phyloP scores from a whole-genome alignment of 202 grass and related monocot species.

The Zoysia matrella region DNA sequence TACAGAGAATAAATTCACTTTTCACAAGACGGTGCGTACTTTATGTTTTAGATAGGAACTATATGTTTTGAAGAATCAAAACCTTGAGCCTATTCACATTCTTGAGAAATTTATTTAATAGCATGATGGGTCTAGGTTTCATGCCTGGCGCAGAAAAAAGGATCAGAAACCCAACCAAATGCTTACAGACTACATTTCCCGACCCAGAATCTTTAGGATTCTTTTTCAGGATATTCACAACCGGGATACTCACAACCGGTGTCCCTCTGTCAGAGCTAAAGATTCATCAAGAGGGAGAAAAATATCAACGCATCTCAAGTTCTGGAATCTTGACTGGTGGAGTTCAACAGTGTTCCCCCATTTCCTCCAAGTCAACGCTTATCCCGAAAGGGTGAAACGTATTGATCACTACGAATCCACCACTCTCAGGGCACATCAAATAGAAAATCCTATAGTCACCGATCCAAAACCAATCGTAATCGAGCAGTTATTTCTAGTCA shows the following conservation, averaged over 20 bases:
- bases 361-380: constrained; percentile 33
- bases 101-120: constrained; percentile 21
- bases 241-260: neutral
- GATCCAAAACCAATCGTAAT: neutral
- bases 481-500: neutral
- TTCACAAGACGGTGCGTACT: neutral
- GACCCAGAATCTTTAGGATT: neutral
- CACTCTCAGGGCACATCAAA: neutral
- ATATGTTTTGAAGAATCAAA: neutral
- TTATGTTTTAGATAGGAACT: neutral
- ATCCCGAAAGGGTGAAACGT: neutral
- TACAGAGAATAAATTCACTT: neutral
- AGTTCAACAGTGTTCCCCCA: neutral
- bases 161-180: neutral
- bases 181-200: neutral
- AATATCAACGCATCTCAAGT: neutral
- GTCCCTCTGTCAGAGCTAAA: neutral
- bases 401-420: neutral
- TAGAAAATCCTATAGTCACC: neutral
- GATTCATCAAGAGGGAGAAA: neutral
- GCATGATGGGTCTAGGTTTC: neutral
- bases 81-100: neutral
- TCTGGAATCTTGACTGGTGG: neutral
- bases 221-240: too few relatives aligned
- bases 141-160: neutral